Base-by-base conservation (phyloP, 108 stramenopile species). In the Cyclotella kingstonii region DNA sequence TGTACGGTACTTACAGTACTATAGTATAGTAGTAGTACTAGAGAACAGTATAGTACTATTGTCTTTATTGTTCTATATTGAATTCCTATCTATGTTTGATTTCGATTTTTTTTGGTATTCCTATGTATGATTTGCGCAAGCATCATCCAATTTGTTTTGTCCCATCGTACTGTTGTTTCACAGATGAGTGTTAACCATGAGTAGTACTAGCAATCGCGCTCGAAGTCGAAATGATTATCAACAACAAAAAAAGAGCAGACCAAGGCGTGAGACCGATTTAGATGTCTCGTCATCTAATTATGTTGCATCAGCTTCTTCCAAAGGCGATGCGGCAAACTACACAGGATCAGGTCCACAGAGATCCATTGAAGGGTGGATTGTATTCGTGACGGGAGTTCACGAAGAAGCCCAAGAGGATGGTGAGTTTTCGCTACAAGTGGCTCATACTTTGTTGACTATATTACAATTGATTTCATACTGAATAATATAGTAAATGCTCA, bases 401-500 rank as follows among this genome's bases (percentile, higher is more conserved):
- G 82, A 85, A 55, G 88, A 85, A 60, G 81, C 83, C 8, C 70
- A 69, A 59, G 84, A 90, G 26, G 88, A 90, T 27, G 84, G 78
- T 71, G 34, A 70, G 53, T 11, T 66, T 23, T 6, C 25, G 5
- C n/a, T 19, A 23, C 17, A n/a, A 46, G 6, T 46, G 15, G 36
- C 12, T 8, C 36, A 12, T 38, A 10, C 12, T 21, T 8, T 38
- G 8, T 8, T 26, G 40, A 59, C 8, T 59, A n/a, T 19, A 43
- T 14, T 22, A 12, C n/a, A n/a, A n/a, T n/a, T n/a, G n/a, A n/a
- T n/a, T n/a, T n/a, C n/a, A n/a, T n/a, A n/a, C n/a, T n/a, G n/a
- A n/a, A 35, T 66, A 26, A 2, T 26, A 15, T n/a, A 1, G 33
- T 30, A 25, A 17, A 18, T 11, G 9, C 22, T 27, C 1, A 1